Base-by-base conservation (phyloP, 129 eudicot genomes). In the Saposhnikovia divaricata region DNA sequence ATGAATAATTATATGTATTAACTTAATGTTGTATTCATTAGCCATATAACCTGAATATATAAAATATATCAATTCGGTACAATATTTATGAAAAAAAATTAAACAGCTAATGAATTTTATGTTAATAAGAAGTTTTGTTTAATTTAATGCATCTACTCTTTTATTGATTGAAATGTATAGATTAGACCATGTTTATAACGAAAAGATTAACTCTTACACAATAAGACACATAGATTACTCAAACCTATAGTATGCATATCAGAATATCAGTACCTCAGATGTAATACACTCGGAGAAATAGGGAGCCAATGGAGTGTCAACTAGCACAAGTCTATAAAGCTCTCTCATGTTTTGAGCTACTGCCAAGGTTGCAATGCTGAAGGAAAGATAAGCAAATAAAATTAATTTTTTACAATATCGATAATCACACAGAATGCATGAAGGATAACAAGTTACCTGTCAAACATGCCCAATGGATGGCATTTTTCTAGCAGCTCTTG, bases 301-400 rank as follows among this genome's bases (percentile, higher is more conserved):
- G 55, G 97, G 98, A 77, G 98, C 98, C 80, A 94, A 86, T 72
- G 97, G 98, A n/a, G 98, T 91, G 83, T 94, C 98, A 83, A 94
- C 98, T 68, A 94, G 98, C 81, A 94, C 98, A 48, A 94, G 86
- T 79, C 98, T 94, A 85, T 94, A 94, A 45, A 94, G 93, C 87
- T 94, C 98, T 72, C 98, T 90, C 98, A 94, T 94, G 68, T 94
- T 94, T 85, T 94, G 98, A 44, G 98, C 97, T 46, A 94, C 98
- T 39, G 98, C 97, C 81, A 94, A 86, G 74, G 98, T 88, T 59
- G 97, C 98, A 85, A 94, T 94, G 81, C 97, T 91, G 91, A 75
- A 65, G 53, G 89, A 68, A 80, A 48, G 37, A 63, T 44, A 37
- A 51, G 38, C 16, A 3, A 31, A 76, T 10, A 72, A 43, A 43